Evolutionary conservation across 768 basidiomycete species (phyloP).

Genomic region (Mycena polygramma): DNA sequence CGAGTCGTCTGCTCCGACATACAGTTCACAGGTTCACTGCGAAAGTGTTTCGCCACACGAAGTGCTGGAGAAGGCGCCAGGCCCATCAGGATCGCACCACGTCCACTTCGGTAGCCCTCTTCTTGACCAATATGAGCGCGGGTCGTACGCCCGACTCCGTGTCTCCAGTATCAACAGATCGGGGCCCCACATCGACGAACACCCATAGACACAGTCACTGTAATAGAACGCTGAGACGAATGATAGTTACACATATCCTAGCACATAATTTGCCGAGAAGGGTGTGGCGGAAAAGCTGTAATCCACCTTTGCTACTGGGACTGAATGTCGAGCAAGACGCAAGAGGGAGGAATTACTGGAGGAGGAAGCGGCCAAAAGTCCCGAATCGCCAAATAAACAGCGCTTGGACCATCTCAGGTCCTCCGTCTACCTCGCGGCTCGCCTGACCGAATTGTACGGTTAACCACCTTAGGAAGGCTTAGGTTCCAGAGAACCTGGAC

Average conservation of each 20-base stretch:
- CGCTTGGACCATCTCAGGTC: not conserved
- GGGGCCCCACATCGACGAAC: not conserved
- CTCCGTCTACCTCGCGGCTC: not conserved
- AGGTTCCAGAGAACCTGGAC: not conserved
- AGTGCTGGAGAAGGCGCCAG: not conserved
- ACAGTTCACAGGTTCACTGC: slow-evolving; percentile 6
- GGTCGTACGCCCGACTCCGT: slow-evolving; percentile 26
- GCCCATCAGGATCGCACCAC: slow-evolving; percentile 3
- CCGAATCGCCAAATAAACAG: not conserved
- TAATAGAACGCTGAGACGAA: too few species aligned
- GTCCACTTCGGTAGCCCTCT: slow-evolving; percentile 31
- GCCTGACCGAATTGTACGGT: too few species aligned
- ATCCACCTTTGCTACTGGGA: too few species aligned
- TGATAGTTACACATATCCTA: too few species aligned
- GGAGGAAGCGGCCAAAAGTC: not conserved
- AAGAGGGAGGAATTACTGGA: not conserved
- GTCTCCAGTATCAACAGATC: slow-evolving; percentile 24
- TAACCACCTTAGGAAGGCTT: not conserved
- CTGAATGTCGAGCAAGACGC: too few species aligned
- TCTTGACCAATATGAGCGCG: slow-evolving; percentile 29
- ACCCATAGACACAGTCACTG: not conserved
- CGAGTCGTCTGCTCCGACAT: slow-evolving; percentile 5
- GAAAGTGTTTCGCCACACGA: slow-evolving; percentile 23
- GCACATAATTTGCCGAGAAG: too few species aligned
- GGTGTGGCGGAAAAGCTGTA: too few species aligned